These are phyloP conservation scores for Zymoseptoria crescenta DNA, from an alignment of 2,329 filamentous ascomycete genomes.

Conservation along the genomic window DNA sequence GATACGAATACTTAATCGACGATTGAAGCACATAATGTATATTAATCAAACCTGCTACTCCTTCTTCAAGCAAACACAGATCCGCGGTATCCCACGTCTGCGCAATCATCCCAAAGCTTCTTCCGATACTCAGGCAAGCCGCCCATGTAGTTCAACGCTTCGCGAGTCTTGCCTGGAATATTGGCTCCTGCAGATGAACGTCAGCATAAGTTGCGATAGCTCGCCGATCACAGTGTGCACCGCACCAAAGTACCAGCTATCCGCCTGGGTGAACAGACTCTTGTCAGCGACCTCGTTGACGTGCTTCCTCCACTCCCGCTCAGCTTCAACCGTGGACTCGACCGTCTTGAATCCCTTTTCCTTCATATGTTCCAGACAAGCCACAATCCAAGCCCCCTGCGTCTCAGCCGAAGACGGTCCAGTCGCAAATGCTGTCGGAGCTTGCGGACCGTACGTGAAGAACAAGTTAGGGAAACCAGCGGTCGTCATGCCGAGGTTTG, in stretches of 20 bases:
- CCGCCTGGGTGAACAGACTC: slow-evolving; percentile 23
- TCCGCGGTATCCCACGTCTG: background rate
- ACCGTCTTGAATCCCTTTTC: slow-evolving; percentile 13
- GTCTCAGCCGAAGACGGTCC: slow-evolving; percentile 31
- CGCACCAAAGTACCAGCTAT: slow-evolving; percentile 30
- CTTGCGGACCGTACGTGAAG: slow-evolving; percentile 32
- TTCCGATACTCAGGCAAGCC: slow-evolving; percentile 4
- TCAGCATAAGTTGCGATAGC: background rate
- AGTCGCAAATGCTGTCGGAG: slow-evolving; percentile 37
- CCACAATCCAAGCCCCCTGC: slow-evolving; percentile 29
- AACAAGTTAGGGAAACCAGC: slow-evolving; percentile 31
- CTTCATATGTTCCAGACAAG: slow-evolving; percentile 13
- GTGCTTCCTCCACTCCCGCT: slow-evolving; percentile 21
- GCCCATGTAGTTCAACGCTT: slow-evolving; percentile 18
- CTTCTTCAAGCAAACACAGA: slow-evolving; percentile 1
- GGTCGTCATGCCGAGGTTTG: slow-evolving; percentile 29
- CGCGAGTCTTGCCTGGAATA: slow-evolving; percentile 37
- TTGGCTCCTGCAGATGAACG: slow-evolving; percentile 17
- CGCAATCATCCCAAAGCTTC: slow-evolving; percentile 3
- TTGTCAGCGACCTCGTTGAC: slow-evolving; percentile 36
- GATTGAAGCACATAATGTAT: background rate
- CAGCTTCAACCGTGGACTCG: slow-evolving; percentile 23
- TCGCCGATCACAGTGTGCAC: no score
- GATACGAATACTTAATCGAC: background rate
- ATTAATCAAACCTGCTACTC: background rate